Base-by-base conservation (phyloP, 164 flowering plant genomes). In the Sedum album region DNA sequence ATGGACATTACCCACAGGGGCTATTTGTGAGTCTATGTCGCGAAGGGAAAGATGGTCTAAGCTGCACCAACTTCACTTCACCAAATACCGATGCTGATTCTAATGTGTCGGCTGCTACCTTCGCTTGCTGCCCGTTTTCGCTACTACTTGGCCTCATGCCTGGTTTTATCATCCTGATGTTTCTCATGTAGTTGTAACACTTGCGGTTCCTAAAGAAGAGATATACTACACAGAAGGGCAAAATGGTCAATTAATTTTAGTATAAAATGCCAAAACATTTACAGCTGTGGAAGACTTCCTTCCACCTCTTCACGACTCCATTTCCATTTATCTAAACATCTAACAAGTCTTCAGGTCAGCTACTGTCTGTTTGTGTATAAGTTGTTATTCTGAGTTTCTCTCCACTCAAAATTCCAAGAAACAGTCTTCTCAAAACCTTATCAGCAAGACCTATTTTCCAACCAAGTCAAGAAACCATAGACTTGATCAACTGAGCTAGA, bases 371-470 rank as follows among this genome's bases (percentile, higher is more conserved):
- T 18, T 44, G 48, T 44, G 18, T 44, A 44, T 44, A 18, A 44
- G 48, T 51, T 51, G 57, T 51, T 51, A 51, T 51, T 51, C 11
- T 51, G 57, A 51, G 62, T 30, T 6, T 57, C 33, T 57, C 33
- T 57, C 21, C 21, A 57, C 31, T 51, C 53, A 18, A 11, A 53
- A 53, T 17, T 53, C 31, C 60, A 9, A 6, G 60, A 13, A 53
- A 53, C 18, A 6, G 20, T 53, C 60, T 53, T 53, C 15, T 25
- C 60, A 53, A 30, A 23, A 25, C 31, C 30, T 53, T 18, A 53
- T 7, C 60, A 53, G 8, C 25, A 7, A 21, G 28, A 23, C 60
- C 60, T 28, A 53, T 28, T 28, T 26, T 57, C 17, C 62, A 26
- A 57, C 20, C 62, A 28, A 1, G 25, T 57, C 62, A 28, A 57